Evolutionary conservation across 1,284 basidiomycete genomes (phyloP).

Genomic region (Heterobasidion annosum): DNA sequence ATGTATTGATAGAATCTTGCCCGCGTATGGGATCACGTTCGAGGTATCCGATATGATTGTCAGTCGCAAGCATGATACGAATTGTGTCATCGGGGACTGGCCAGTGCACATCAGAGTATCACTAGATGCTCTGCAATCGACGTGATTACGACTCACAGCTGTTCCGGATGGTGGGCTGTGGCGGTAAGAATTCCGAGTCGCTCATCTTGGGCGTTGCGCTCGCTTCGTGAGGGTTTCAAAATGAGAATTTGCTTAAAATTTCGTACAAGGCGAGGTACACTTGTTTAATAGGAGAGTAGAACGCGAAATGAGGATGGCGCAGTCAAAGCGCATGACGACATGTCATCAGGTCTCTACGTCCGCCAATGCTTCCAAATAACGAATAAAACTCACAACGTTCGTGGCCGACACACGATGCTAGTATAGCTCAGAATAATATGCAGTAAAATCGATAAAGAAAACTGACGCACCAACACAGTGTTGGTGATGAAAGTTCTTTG

Average conservation of each 20-base stretch:
- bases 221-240: background rate
- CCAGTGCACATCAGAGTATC: background rate
- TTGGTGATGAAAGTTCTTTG: too few relatives aligned
- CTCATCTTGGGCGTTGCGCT: conserved; percentile 15
- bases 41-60: conserved; percentile 93
- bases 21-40: conserved; percentile 94
- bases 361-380: too few relatives aligned
- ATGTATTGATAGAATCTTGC: conserved; percentile 93
- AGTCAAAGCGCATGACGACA: too few relatives aligned
- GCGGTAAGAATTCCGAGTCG: conserved; percentile 12
- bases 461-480: too few relatives aligned
- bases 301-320: too few relatives aligned
- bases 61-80: conserved; percentile 83
- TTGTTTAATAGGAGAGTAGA: too few relatives aligned
- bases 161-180: conserved; percentile 15
- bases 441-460: too few relatives aligned
- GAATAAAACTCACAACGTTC: too few relatives aligned
- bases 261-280: too few relatives aligned
- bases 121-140: background rate
- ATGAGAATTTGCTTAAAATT: background rate
- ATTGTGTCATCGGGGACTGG: conserved; percentile 62
- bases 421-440: too few relatives aligned
- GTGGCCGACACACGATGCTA: too few relatives aligned
- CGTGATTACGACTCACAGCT: conserved; percentile 7
- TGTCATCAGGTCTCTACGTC: too few relatives aligned